phyloP scores from a whole-genome alignment of 139 green algal genomes.

The Chlorokybus atmophyticus region DNA sequence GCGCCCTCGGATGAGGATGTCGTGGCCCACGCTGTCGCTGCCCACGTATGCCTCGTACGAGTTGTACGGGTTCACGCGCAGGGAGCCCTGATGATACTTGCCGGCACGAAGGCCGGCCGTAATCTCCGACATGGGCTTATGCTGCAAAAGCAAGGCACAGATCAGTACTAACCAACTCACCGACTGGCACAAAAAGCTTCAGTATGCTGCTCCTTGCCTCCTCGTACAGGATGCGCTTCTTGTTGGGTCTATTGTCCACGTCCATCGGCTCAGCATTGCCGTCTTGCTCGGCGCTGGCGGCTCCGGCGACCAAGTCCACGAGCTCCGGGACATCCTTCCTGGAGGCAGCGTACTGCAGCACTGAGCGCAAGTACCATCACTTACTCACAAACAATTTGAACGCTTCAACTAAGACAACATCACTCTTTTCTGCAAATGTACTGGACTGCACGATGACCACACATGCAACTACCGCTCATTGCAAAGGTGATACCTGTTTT shows the following conservation, averaged over 20 bases:
- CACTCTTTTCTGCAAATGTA: too few species aligned
- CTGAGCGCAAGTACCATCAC: too few species aligned
- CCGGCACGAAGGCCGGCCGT: conserved; percentile 63
- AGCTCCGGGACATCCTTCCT: conserved; percentile 42
- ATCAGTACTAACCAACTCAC: too few species aligned
- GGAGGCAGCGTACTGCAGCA: conserved; percentile 10
- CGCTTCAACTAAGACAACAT: too few species aligned
- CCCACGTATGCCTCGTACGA: conserved; percentile 24
- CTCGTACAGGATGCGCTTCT: too few species aligned
- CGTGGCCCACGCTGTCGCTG: conserved; percentile 13
- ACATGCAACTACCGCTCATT: conserved; percentile 3
- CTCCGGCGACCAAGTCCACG: conserved; percentile 46
- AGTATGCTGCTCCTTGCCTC: too few species aligned
- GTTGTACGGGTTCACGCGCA: conserved; percentile 28
- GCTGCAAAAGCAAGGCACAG: too few species aligned
- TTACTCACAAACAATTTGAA: too few species aligned
- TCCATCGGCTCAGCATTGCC: too few species aligned
- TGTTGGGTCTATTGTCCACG: too few species aligned
- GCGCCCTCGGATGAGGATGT: conserved; percentile 20
- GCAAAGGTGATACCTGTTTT: conserved; percentile 39
- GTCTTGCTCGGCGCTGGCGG: too few species aligned
- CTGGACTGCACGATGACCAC: neutral
- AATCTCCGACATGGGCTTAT: conserved; percentile 51
- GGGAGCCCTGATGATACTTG: conserved; percentile 53
- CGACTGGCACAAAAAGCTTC: too few species aligned